These are phyloP conservation scores for Limnomonas spitsbergensis DNA, from an alignment of 139 green algal species.

Conservation along the genomic window DNA sequence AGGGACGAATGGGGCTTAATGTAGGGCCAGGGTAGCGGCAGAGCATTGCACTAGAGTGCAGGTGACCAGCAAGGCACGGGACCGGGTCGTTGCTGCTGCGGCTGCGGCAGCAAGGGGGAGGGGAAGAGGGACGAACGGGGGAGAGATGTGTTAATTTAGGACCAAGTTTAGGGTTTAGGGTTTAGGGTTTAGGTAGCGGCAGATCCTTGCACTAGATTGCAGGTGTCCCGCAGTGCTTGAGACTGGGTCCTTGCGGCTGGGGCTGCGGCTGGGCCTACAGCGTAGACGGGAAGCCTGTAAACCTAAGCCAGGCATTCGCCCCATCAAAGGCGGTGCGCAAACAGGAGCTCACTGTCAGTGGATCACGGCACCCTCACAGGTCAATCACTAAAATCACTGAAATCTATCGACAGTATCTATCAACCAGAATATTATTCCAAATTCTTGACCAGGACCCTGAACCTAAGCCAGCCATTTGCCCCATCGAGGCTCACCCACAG, in stretches of 20 bases:
- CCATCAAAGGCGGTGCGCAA: too few relatives aligned
- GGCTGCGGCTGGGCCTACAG: conserved; percentile 6
- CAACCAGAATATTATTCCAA: too few relatives aligned
- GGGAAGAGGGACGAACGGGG: neutral
- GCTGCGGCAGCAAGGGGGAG: conserved; percentile 3
- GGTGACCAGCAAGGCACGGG: conserved; percentile 31
- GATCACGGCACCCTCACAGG: too few relatives aligned
- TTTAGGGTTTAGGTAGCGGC: neutral
- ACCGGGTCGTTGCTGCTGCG: conserved; percentile 17
- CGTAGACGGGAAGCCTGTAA: neutral
- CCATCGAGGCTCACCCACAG: conserved; percentile 33
- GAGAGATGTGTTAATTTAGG: neutral
- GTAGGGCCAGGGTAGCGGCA: neutral
- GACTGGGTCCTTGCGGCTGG: conserved; percentile 20
- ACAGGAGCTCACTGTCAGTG: too few relatives aligned
- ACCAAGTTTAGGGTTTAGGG: neutral
- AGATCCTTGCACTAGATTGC: conserved; percentile 16
- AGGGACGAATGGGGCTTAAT: neutral
- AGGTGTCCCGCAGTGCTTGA: conserved; percentile 25
- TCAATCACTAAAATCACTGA: too few relatives aligned
- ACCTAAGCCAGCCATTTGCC: too few relatives aligned
- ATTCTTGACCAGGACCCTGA: too few relatives aligned
- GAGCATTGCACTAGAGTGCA: conserved; percentile 16
- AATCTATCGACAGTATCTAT: too few relatives aligned
- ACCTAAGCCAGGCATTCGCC: too few relatives aligned